These are phyloP conservation scores for Stachybotrys chlorohalonatus DNA, from an alignment of 2,329 filamentous ascomycete species.

Conservation along the genomic window DNA sequence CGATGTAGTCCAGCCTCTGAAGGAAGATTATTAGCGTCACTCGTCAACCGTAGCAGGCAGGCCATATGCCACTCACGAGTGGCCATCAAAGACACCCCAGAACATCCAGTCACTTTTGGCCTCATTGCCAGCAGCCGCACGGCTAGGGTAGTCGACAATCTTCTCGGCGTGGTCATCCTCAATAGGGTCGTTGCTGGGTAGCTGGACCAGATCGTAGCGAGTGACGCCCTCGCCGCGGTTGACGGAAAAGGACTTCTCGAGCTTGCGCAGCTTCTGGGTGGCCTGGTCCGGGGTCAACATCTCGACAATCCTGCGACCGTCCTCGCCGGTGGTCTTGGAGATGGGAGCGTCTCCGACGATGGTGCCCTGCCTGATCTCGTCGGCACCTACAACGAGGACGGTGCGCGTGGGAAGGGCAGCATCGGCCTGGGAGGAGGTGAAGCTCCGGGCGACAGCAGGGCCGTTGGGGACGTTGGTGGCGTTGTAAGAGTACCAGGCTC, in stretches of 20 bases:
- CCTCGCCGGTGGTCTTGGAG: slow-evolving; percentile 78
- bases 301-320: slow-evolving; percentile 78
- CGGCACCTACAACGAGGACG: slow-evolving; percentile 80
- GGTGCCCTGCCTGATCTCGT: slow-evolving; percentile 81
- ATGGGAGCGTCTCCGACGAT: slow-evolving; percentile 80
- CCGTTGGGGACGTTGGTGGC: slow-evolving; percentile 21
- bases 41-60: not conserved
- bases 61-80: slow-evolving; percentile 53
- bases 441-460: slow-evolving; percentile 28
- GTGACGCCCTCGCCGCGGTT: slow-evolving; percentile 85
- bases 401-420: slow-evolving; percentile 45
- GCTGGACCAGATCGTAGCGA: slow-evolving; percentile 87
- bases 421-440: slow-evolving; percentile 28
- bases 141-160: slow-evolving; percentile 80
- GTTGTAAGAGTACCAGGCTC: slow-evolving; percentile 67
- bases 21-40: slow-evolving; percentile 8
- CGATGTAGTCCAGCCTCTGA: slow-evolving; percentile 95
- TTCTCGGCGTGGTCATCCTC: slow-evolving; percentile 98
- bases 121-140: slow-evolving; percentile 29
- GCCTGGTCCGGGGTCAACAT: slow-evolving; percentile 96
- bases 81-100: slow-evolving; percentile 97
- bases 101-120: slow-evolving; percentile 94
- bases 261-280: slow-evolving; percentile 76
- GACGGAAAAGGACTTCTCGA: slow-evolving; percentile 86
- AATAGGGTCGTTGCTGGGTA: slow-evolving; percentile 94